A percentile compares a stretch with the other conserved stretches of the same genome.
Evolutionary conservation across 768 basidiomycete species (phyloP).

Genomic region (Xerocomus brunneocitrinus): DNA sequence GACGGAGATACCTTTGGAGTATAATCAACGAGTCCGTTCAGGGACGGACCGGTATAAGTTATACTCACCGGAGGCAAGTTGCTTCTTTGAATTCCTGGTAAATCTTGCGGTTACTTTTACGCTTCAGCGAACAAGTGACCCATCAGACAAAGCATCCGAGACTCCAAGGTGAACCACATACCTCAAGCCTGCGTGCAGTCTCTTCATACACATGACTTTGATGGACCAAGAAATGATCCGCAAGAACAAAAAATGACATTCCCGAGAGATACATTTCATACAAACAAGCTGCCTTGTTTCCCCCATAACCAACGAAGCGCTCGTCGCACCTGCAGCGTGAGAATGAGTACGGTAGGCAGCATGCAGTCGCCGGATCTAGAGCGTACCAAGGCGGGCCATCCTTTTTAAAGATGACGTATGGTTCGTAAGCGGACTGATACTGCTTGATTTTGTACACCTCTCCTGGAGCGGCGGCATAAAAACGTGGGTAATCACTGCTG

Average conservation of each 20-base stretch:
- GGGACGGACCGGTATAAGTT: neutral
- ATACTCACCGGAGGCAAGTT: conserved; percentile 54
- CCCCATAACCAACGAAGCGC: conserved; percentile 86
- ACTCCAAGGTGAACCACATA: conserved; percentile 21
- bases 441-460: conserved; percentile 69
- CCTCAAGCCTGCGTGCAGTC: conserved; percentile 65
- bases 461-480: conserved; percentile 55
- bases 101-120: conserved; percentile 70
- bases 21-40: neutral
- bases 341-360: neutral
- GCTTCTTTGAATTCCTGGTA: conserved; percentile 80
- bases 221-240: conserved; percentile 86
- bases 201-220: conserved; percentile 84
- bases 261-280: conserved; percentile 90
- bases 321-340: conserved; percentile 73
- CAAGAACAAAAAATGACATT: conserved; percentile 75
- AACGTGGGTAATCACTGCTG: conserved; percentile 71
- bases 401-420: conserved; percentile 80
- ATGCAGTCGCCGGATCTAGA: neutral
- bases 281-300: conserved; percentile 89
- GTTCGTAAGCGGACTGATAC: conserved; percentile 85
- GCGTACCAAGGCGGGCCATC: conserved; percentile 69
- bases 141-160: neutral
- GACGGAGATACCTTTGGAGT: conserved; percentile 54
- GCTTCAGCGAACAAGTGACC: conserved; percentile 33